Evolutionary conservation across 2,329 filamentous ascomycete species (phyloP).

Genomic region (Cladophialophora chaetospira): DNA sequence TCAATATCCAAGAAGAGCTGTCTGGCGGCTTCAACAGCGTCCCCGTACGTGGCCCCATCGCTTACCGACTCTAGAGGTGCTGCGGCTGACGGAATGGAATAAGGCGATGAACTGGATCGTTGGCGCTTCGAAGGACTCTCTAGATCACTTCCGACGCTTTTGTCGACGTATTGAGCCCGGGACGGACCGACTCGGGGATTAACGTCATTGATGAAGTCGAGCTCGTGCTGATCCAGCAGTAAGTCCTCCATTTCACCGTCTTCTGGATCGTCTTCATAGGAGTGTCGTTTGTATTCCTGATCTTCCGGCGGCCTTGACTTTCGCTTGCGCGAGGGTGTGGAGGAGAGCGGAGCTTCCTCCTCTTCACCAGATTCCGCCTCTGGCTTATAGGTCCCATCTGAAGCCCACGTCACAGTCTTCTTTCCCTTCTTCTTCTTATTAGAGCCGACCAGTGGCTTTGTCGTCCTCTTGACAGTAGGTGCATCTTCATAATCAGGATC

Average conservation of each 20-base stretch:
- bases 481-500: too few relatives aligned
- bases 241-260: neutral
- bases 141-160: too few relatives aligned
- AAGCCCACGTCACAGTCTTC: neutral
- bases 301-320: neutral
- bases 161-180: too few relatives aligned
- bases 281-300: neutral
- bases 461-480: too few relatives aligned
- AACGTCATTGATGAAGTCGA: too few relatives aligned
- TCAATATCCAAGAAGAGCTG: neutral
- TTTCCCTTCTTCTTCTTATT: too few relatives aligned
- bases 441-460: too few relatives aligned
- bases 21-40: neutral
- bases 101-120: neutral
- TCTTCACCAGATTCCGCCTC: neutral
- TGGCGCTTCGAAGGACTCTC: neutral
- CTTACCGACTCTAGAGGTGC: neutral
- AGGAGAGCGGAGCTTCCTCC: neutral
- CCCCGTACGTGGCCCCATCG: neutral
- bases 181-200: too few relatives aligned
- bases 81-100: conserved; percentile 2
- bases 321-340: neutral
- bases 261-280: neutral
- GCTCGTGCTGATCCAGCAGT: too few relatives aligned
- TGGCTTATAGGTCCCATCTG: neutral